Conservation (phyloP, 306 rosid species). For the Castanospermum australe region DNA sequence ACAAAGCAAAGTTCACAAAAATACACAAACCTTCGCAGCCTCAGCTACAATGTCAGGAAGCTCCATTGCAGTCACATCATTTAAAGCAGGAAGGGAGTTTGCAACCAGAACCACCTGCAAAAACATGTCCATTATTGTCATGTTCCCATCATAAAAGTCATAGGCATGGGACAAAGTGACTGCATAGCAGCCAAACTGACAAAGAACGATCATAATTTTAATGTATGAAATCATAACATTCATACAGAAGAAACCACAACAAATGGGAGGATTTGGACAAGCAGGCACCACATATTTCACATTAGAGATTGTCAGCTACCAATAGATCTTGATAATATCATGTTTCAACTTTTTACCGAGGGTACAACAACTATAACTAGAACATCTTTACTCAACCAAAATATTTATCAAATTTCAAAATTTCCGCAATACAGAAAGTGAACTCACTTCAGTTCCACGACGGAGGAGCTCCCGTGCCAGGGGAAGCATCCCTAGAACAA, state of each 20-base stretch:
- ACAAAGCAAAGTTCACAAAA: not conserved
- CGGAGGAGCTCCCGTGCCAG: constrained; percentile 95
- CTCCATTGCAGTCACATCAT: constrained; percentile 96
- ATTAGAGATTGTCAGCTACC: not conserved
- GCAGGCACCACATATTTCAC: not conserved
- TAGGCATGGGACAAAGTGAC: not conserved
- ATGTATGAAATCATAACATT: not conserved
- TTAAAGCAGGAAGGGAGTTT: constrained; percentile 93
- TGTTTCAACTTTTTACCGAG: not conserved
- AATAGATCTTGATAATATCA: not conserved
- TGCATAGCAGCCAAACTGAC: not conserved
- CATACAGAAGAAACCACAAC: not conserved
- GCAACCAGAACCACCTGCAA: constrained; percentile 94
- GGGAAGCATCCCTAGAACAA: constrained; percentile 99
- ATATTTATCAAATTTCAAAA: not conserved
- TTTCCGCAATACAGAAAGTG: not conserved
- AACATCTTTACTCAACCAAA: not conserved
- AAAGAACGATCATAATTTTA: constrained; percentile 5
- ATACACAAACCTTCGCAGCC: constrained; percentile 87
- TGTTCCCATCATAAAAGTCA: constrained; percentile 4
- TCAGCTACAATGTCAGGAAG: constrained; percentile 96
- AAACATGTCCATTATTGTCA: not conserved
- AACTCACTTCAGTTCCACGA: constrained; percentile 90
- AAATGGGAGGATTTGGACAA: not conserved
- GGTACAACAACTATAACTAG: not conserved